Percentiles rank a stretch among this genome's conserved stretches.
Conservation (phyloP, 257 asterid genomes). For the Solanum habrochaites region DNA sequence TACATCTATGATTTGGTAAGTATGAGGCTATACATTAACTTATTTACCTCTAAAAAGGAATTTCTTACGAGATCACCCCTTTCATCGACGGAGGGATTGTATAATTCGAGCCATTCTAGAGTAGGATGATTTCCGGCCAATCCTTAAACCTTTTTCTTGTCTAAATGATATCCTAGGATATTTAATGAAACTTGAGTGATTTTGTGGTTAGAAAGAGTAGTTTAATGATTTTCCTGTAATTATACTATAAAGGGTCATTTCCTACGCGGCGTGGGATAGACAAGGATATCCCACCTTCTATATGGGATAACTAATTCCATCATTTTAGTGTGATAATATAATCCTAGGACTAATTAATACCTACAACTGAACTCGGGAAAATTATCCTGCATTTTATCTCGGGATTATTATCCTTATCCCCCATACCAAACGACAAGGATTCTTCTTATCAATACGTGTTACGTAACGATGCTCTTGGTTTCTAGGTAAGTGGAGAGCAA, state of each 20-base stretch:
- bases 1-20: conserved; percentile 82
- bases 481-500: conserved; percentile 53
- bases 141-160: background rate
- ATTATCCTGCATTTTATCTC: background rate
- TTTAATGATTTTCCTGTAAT: background rate
- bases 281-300: background rate
- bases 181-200: background rate
- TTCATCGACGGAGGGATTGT: background rate
- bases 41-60: background rate
- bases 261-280: background rate
- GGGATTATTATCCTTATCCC: background rate
- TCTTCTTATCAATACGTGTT: background rate
- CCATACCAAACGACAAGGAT: background rate
- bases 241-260: background rate
- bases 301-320: background rate
- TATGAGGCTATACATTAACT: background rate
- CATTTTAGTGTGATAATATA: background rate
- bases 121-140: background rate
- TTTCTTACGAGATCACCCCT: background rate
- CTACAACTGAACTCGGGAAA: background rate
- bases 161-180: background rate
- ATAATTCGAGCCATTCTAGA: background rate
- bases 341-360: background rate
- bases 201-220: background rate
- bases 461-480: background rate